These are phyloP conservation scores for Daldinia concentrica DNA, from an alignment of 495 filamentous ascomycete genomes.

Conservation along the genomic window DNA sequence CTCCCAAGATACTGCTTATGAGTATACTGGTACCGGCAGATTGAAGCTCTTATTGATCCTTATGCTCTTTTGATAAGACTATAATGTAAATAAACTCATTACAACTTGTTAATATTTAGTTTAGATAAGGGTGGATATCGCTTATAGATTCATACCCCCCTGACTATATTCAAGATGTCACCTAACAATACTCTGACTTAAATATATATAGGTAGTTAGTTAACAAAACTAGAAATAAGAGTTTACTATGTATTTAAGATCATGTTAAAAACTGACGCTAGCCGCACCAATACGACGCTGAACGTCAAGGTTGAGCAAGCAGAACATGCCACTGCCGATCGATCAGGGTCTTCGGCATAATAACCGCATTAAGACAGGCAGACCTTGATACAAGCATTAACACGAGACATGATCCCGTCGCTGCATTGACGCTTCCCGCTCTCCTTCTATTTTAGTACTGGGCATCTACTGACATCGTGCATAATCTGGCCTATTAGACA, in stretches of 20 bases:
- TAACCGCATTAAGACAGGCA: neutral
- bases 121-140: too few relatives aligned
- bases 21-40: too few relatives aligned
- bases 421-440: neutral
- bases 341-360: conserved; percentile 13
- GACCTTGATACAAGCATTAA: neutral
- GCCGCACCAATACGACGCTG: conserved; percentile 25
- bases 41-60: too few relatives aligned
- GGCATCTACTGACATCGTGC: neutral
- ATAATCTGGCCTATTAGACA: neutral
- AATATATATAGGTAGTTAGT: too few relatives aligned
- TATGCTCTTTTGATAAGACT: too few relatives aligned
- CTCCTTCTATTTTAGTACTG: neutral
- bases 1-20: too few relatives aligned
- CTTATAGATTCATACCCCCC: too few relatives aligned
- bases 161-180: too few relatives aligned
- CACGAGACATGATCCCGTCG: neutral
- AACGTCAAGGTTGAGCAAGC: conserved; percentile 1
- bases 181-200: neutral
- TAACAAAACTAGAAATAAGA: neutral
- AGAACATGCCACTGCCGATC: conserved; percentile 1
- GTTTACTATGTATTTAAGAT: neutral
- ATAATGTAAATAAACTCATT: neutral
- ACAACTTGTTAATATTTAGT: too few relatives aligned
- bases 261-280: conserved; percentile 2